Evolutionary conservation across 1,139 yeast genomes (phyloP).

Genomic region (Debaryomyces subglobosus): DNA sequence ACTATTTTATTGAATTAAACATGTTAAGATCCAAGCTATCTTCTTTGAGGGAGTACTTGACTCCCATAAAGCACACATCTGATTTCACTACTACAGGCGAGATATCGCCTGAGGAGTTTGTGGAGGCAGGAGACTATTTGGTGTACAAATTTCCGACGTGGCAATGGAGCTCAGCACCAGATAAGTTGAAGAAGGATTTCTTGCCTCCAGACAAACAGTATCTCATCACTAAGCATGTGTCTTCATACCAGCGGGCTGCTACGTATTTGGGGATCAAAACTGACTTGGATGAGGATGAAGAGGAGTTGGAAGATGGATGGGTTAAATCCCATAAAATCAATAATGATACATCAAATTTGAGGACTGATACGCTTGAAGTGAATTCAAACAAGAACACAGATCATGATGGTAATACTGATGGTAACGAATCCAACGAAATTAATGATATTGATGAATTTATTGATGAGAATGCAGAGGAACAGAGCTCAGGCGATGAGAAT

Average conservation of each 20-base stretch:
- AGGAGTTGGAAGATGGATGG: constrained; percentile 62
- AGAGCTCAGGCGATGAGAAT: constrained; percentile 36
- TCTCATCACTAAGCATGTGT: constrained; percentile 85
- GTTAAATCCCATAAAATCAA: constrained; percentile 28
- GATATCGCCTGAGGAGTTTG: constrained; percentile 92
- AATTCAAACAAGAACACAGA: constrained; percentile 14
- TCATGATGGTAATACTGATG: constrained; percentile 5
- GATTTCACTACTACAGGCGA: constrained; percentile 86
- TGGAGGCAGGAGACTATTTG: constrained; percentile 88
- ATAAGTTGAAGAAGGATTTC: constrained; percentile 63
- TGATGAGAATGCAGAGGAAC: constrained; percentile 40
- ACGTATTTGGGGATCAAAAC: constrained; percentile 50
- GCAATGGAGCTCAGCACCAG: constrained; percentile 85
- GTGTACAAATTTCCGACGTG: constrained; percentile 94
- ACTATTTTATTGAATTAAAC: not conserved
- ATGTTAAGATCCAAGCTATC: constrained; percentile 76
- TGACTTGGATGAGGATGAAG: constrained; percentile 38
- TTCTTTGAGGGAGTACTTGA: constrained; percentile 85
- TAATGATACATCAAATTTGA: constrained; percentile 1
- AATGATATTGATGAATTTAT: constrained; percentile 45
- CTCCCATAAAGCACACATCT: constrained; percentile 85
- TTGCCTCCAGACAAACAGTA: constrained; percentile 86
- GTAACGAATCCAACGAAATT: constrained; percentile 20
- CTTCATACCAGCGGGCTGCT: constrained; percentile 76
- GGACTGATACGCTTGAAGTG: constrained; percentile 10